A percentile compares a stretch with the other conserved stretches of the same genome.
These are phyloP conservation scores for Sphaerostilbella broomeana DNA, from an alignment of 2,329 filamentous ascomycete genomes.

Conservation along the genomic window DNA sequence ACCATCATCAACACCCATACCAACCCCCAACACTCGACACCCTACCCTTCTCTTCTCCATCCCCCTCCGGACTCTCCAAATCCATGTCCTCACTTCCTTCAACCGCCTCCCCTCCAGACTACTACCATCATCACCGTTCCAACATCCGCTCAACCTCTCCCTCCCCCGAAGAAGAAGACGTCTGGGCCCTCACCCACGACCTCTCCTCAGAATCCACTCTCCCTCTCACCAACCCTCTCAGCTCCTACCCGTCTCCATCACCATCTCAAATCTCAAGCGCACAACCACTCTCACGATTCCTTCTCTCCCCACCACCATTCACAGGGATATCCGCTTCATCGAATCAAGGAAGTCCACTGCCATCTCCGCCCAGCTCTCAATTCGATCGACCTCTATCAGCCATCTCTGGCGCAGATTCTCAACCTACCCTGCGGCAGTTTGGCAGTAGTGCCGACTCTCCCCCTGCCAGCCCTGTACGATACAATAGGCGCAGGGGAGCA, in stretches of 20 bases:
- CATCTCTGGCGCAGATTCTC: constrained; percentile 10
- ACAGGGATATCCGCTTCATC: constrained; percentile 2
- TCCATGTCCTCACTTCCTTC: constrained; percentile 2
- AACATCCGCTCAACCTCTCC: neutral
- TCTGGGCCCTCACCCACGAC: constrained; percentile 5
- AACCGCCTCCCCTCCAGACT: neutral
- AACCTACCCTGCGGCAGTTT: constrained; percentile 6
- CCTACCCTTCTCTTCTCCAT: neutral
- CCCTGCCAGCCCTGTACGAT: too few relatives aligned
- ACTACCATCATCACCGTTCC: neutral
- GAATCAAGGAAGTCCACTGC: constrained; percentile 14
- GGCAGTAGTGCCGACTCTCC: neutral
- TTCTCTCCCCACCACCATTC: constrained; percentile 5
- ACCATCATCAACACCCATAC: neutral
- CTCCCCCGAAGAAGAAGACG: constrained; percentile 7
- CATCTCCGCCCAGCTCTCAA: constrained; percentile 18
- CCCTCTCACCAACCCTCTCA: neutral
- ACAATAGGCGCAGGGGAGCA: too few relatives aligned
- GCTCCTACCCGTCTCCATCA: neutral
- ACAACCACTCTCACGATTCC: constrained; percentile 2
- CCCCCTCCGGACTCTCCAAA: neutral
- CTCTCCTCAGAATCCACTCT: neutral
- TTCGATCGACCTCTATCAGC: constrained; percentile 5
- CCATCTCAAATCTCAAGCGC: constrained; percentile 5
- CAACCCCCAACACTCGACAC: neutral